Percentiles rank a stretch among this genome's conserved stretches.
Evolutionary conservation across 1,284 basidiomycete genomes (phyloP).

Genomic region (Ganoderma lucidum): DNA sequence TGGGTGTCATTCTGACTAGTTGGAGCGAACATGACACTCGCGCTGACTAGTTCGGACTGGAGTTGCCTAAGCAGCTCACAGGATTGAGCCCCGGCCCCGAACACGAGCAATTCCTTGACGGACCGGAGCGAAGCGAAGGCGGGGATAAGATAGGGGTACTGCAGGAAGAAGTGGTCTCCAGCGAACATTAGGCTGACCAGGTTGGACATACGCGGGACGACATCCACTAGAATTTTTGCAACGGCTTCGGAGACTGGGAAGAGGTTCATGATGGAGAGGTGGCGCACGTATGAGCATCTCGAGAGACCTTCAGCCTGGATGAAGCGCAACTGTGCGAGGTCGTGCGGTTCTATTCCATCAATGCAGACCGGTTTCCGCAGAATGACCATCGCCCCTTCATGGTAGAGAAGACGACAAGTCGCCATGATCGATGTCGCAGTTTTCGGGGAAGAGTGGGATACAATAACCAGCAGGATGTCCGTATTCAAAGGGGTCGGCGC

Average conservation of each 20-base stretch:
- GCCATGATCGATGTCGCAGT: not conserved
- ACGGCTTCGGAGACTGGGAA: not conserved
- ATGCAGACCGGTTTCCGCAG: not conserved
- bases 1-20: not conserved
- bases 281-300: not conserved
- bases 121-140: not conserved
- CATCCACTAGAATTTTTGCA: not conserved
- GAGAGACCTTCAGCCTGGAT: not conserved
- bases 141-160: not conserved
- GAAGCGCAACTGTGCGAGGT: not conserved
- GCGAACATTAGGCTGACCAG: not conserved
- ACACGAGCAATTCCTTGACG: not conserved
- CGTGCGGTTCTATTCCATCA: not conserved
- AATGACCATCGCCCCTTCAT: not conserved
- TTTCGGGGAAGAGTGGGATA: not conserved
- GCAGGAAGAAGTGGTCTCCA: not conserved
- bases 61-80: not conserved
- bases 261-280: not conserved
- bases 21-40: not conserved
- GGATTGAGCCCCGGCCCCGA: not conserved
- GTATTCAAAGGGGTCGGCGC: not conserved
- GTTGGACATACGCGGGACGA: not conserved
- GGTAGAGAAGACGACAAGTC: not conserved
- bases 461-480: not conserved
- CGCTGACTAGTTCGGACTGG: not conserved